phyloP scores from a whole-genome alignment of 2,329 filamentous ascomycete genomes.

The Gyromitra esculenta region DNA sequence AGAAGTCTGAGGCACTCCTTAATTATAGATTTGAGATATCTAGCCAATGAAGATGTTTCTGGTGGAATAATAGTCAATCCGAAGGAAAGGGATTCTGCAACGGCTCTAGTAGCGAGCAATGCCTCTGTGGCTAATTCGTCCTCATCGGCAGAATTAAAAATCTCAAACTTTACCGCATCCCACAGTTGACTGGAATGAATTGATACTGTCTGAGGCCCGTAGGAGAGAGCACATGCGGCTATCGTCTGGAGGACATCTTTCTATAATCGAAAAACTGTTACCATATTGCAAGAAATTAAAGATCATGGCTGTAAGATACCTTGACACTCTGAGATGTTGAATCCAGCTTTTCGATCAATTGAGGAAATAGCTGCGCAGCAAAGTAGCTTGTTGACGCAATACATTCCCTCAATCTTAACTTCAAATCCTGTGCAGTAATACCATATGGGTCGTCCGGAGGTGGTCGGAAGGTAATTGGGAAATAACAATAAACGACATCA shows the following conservation, averaged over 20 bases:
- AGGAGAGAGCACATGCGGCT: slow-evolving; percentile 69
- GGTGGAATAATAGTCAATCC: slow-evolving; percentile 60
- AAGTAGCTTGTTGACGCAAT: slow-evolving; percentile 71
- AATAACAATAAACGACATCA: slow-evolving; percentile 76
- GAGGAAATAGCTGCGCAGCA: slow-evolving; percentile 74
- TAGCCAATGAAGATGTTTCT: slow-evolving; percentile 63
- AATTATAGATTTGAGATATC: slow-evolving; percentile 70
- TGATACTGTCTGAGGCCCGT: slow-evolving; percentile 69
- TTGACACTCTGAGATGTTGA: slow-evolving; percentile 75
- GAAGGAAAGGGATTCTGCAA: slow-evolving; percentile 67
- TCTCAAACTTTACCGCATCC: slow-evolving; percentile 75
- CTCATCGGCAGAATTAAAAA: slow-evolving; percentile 70
- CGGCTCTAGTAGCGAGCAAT: slow-evolving; percentile 66
- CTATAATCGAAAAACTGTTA: slow-evolving; percentile 58
- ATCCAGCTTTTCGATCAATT: slow-evolving; percentile 74
- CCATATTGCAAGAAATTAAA: not conserved
- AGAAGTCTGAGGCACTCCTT: slow-evolving; percentile 75
- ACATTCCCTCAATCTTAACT: slow-evolving; percentile 71
- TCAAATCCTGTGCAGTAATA: slow-evolving; percentile 75
- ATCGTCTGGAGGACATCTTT: slow-evolving; percentile 73
- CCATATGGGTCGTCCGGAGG: slow-evolving; percentile 75
- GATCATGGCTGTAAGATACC: slow-evolving; percentile 59
- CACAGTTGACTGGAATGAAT: slow-evolving; percentile 73
- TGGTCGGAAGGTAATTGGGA: slow-evolving; percentile 75
- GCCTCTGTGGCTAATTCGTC: slow-evolving; percentile 72